Percentiles rank a stretch among this genome's conserved stretches.
Conservation (phyloP, 192 early-diverging fungal genomes). For the Funneliformis mosseae region DNA sequence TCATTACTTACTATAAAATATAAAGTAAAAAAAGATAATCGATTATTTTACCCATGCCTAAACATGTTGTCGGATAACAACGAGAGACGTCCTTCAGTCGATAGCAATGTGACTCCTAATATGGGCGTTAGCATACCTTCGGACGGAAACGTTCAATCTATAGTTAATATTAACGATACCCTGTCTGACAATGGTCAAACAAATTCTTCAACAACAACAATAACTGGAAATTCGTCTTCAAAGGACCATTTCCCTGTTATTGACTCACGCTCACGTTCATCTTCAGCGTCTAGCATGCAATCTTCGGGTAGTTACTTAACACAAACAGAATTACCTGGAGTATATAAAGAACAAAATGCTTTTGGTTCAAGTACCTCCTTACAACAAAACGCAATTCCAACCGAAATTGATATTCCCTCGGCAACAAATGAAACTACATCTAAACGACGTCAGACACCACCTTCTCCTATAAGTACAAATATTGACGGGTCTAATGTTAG, state of each 20-base stretch:
- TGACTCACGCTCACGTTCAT: slow-evolving; percentile 27
- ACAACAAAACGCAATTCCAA: not conserved
- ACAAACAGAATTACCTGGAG: not conserved
- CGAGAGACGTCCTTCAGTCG: slow-evolving; percentile 13
- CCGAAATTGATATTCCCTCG: not conserved
- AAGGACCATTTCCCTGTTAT: slow-evolving; percentile 22
- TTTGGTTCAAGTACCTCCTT: too few relatives aligned
- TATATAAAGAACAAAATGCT: not conserved
- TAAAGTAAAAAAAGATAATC: not conserved
- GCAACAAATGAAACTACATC: not conserved
- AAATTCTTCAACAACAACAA: not conserved
- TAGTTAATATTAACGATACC: not conserved
- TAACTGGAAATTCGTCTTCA: not conserved
- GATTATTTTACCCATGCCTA: not conserved
- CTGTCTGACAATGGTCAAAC: not conserved
- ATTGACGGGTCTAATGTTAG: not conserved
- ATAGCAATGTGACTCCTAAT: not conserved
- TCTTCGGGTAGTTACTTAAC: not conserved
- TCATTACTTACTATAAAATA: too few relatives aligned
- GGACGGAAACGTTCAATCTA: slow-evolving; percentile 4
- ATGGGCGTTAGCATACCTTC: slow-evolving; percentile 19
- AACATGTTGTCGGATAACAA: slow-evolving; percentile 17
- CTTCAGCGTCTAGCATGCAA: slow-evolving; percentile 20
- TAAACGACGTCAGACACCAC: not conserved
- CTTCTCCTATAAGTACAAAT: slow-evolving; percentile 21